Evolutionary conservation across 768 basidiomycete genomes (phyloP), one percentile per base, ranked within the genome.

Genomic region (Dentipellis fragilis): DNA sequence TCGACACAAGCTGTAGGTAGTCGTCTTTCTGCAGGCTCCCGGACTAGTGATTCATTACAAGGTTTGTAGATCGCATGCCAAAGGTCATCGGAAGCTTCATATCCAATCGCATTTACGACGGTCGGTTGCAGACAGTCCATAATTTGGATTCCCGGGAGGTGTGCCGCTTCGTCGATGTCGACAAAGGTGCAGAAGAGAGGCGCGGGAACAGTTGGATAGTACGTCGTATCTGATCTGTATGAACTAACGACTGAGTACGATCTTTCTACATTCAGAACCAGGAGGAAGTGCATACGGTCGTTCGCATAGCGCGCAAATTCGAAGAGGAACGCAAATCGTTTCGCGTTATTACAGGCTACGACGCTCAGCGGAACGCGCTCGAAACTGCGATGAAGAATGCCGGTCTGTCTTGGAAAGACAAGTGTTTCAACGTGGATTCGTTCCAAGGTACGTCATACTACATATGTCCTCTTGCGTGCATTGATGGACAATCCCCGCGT

Each of bases 261-360:
- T 21, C 29, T 23, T 19, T 29, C 12, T n/a, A 17, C 8, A 21
- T 47, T 52, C 57, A 91, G 89, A 91, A 90, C 70, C 40, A 61
- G n/a, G 62, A 66, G 34, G 90, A 92, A 68, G 68, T 72, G 62
- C 64, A 78, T 48, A 74, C 75, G 49, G 76, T 85, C 38, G 57
- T 88, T 9, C 69, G 76, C 54, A 70, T 91, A 62, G 82, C 85
- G 42, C 62, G 67, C 39, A 73, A 78, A 45, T 77, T 89, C 42
- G 75, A 87, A 62, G 67, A 70, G 2, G 66, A 79, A 51, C 58
- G 66, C 0, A 77, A 73, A 58, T 67, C 70, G 0, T 91, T 76
- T 65, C 74, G 77, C 34, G 81, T 93, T 42, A 85, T 93, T 51
- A 90, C 87, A 10, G 89, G 89, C 0, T 93, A 93, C 74, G 87